Evolutionary conservation across 2,329 filamentous ascomycete species (phyloP), one percentile per base, ranked within the genome.

Genomic region (Cladophialophora carrionii): DNA sequence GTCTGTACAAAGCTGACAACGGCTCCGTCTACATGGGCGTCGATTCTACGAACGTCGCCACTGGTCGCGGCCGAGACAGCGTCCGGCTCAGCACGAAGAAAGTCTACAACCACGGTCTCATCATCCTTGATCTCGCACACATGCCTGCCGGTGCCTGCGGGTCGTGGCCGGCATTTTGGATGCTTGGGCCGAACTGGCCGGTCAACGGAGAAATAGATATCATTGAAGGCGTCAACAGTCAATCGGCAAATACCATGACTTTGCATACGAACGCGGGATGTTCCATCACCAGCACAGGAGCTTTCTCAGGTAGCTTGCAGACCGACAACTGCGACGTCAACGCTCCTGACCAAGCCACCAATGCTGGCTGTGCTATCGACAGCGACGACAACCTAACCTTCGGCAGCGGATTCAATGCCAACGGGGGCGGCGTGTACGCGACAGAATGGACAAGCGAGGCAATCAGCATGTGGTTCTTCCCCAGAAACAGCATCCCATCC

Each of bases 381-480:
- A 84, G 84, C 1, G 71, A 77, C 32, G 78, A 83, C 71, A 81
- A 82, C 57, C 75, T 79, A 51, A 85, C 84, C 70, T 90, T 87
- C 70, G 90, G 90, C 17, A 79, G 84, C 43, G 86, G 84, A 6
- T 92, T 96, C 81, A 95, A 95, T 77, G 79, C 79, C 41, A 83
- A 78, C 41, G 83, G 84, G 10, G 90, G 90, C 26, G 90, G 90
- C 41, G 82, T 92, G 58, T 92, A 90, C 72, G 90, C 87, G 43
- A 85, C 88, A 61, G 87, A 92, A 76, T 96, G 92, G 90, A 91
- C 89, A 1, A 82, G 84, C 37, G 75, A 84, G 0, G 82, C 83
- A 68, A 95, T 98, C 76, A 84, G 84, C 52, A 83, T 96, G 70
- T 97, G 88, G 86, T 94, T 91, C 83, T 97, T 96, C 78, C 82